phyloP scores from a whole-genome alignment of 176 grass and related monocot genomes.

The Oryza officinalis region DNA sequence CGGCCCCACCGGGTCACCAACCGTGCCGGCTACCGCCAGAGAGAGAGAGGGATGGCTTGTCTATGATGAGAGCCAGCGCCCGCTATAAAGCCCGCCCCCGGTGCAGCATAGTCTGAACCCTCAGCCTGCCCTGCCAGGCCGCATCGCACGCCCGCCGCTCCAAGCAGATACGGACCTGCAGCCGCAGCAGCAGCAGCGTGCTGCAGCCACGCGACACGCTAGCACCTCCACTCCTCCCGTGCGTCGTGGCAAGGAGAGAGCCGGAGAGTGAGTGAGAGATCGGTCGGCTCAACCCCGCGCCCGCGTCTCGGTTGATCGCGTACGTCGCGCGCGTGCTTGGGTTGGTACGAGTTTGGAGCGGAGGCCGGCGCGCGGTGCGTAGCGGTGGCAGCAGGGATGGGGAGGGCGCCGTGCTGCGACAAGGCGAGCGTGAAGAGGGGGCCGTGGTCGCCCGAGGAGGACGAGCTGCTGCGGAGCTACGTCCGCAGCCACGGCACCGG shows the following conservation, averaged over 20 bases:
- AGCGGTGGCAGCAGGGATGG: conserved; percentile 41
- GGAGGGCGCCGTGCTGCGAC: conserved; percentile 93
- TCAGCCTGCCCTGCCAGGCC: neutral
- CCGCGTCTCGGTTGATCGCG: too few relatives aligned
- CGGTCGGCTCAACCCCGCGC: neutral
- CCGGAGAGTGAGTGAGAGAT: neutral
- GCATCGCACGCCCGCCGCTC: neutral
- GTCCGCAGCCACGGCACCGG: conserved; percentile 63
- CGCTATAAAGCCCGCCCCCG: neutral
- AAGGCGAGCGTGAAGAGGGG: conserved; percentile 86
- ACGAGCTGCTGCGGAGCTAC: conserved; percentile 71
- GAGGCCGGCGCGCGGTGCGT: neutral
- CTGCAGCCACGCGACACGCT: neutral
- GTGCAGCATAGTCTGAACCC: neutral
- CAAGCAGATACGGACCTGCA: neutral
- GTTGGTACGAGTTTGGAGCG: neutral
- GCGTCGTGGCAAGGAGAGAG: neutral
- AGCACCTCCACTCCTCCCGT: neutral
- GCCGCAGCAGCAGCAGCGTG: neutral
- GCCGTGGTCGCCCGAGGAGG: conserved; percentile 93
- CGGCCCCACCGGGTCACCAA: too few relatives aligned
- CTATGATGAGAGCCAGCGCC: too few relatives aligned
- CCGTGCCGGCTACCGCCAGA: too few relatives aligned
- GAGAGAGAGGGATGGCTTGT: too few relatives aligned
- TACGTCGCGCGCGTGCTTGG: neutral